Evolutionary conservation across 2,329 filamentous ascomycete genomes (phyloP).

Genomic region (Cladosporium cucumerinum): DNA sequence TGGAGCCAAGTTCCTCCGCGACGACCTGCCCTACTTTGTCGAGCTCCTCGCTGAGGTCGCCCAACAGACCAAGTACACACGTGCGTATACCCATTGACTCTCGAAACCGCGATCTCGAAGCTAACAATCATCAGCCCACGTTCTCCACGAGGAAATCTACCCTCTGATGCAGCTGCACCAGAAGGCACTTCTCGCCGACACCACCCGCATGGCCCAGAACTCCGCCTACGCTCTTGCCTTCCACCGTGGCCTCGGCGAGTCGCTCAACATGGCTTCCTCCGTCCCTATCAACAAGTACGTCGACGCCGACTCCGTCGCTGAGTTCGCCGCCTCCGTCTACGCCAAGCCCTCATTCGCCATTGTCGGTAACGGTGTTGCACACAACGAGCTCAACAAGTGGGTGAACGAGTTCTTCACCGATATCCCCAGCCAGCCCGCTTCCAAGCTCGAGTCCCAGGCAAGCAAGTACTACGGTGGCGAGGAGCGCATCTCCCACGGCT

Average conservation of each 20-base stretch:
- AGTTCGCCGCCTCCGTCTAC: constrained; percentile 76
- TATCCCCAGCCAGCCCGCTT: constrained; percentile 53
- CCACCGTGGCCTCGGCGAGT: constrained; percentile 84
- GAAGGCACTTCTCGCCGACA: constrained; percentile 62
- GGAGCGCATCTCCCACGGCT: constrained; percentile 75
- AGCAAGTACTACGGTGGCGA: constrained; percentile 93
- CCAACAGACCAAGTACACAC: constrained; percentile 78
- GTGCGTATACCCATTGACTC: constrained; percentile 40
- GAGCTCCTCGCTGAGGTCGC: constrained; percentile 93
- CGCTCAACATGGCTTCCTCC: constrained; percentile 69
- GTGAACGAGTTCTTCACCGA: constrained; percentile 86
- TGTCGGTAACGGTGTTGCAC: constrained; percentile 80
- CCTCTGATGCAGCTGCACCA: constrained; percentile 74
- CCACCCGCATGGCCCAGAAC: constrained; percentile 73
- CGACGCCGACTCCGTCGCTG: constrained; percentile 68
- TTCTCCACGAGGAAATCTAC: constrained; percentile 85
- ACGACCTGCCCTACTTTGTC: constrained; percentile 95
- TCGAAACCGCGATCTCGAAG: constrained; percentile 2
- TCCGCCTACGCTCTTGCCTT: constrained; percentile 83
- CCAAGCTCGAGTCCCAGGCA: constrained; percentile 57
- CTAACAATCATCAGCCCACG: constrained; percentile 61
- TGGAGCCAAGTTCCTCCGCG: constrained; percentile 89
- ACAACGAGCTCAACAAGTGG: constrained; percentile 79
- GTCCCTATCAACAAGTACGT: constrained; percentile 77
- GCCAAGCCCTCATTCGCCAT: constrained; percentile 87